phyloP scores from a whole-genome alignment of 306 rosid species.

The Cucurbita maxima region DNA sequence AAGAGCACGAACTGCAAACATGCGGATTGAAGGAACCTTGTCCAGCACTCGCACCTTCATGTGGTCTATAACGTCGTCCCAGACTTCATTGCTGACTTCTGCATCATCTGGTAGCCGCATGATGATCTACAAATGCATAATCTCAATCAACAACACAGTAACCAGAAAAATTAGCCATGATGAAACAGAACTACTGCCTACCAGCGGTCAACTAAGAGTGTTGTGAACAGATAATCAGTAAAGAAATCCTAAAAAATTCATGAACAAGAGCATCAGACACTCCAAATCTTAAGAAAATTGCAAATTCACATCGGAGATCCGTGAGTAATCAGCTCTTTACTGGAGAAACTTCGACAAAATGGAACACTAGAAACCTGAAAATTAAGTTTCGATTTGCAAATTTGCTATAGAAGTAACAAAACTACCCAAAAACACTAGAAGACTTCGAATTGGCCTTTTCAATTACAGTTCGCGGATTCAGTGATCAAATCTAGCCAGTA shows the following conservation, averaged over 20 bases:
- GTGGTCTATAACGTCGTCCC: slow-evolving; percentile 84
- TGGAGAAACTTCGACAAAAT: too few relatives aligned
- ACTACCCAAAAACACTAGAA: not conserved
- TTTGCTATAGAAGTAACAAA: too few relatives aligned
- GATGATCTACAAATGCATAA: slow-evolving; percentile 43
- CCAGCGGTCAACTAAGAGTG: not conserved
- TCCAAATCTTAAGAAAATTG: not conserved
- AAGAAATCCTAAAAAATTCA: not conserved
- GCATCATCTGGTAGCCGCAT: slow-evolving; percentile 87
- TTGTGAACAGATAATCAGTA: not conserved
- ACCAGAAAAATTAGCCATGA: not conserved
- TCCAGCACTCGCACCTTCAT: slow-evolving; percentile 63
- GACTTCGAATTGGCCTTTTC: not conserved
- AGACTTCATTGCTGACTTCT: slow-evolving; percentile 67
- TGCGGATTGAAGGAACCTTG: slow-evolving; percentile 61
- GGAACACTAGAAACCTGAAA: too few relatives aligned
- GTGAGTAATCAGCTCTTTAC: too few relatives aligned
- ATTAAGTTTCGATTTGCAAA: too few relatives aligned
- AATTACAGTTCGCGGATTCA: not conserved
- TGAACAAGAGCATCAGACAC: not conserved
- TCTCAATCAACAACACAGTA: not conserved
- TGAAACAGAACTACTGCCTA: not conserved
- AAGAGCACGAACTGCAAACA: slow-evolving; percentile 82
- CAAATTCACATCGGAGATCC: not conserved
- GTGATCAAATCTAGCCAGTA: not conserved